phyloP scores from a whole-genome alignment of 371 early-diverging fungal species.

The Syncephalastrum contaminatum region DNA sequence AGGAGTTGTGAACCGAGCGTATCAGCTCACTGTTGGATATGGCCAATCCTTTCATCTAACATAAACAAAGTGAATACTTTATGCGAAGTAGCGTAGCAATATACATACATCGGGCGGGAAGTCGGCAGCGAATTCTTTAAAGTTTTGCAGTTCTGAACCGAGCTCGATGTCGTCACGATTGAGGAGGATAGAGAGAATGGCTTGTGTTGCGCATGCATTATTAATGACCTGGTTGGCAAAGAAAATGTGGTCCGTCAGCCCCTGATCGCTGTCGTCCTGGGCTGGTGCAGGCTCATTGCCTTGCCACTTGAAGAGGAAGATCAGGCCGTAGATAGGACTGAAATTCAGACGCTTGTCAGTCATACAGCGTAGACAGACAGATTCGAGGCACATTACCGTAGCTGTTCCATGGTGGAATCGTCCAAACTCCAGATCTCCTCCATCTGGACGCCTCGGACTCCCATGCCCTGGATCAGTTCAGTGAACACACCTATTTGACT shows the following conservation, averaged over 20 bases:
- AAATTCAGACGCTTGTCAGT: background rate
- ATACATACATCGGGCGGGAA: constrained; percentile 76
- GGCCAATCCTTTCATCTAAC: constrained; percentile 77
- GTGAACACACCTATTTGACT: constrained; percentile 77
- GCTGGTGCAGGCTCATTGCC: constrained; percentile 32
- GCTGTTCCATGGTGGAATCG: constrained; percentile 49
- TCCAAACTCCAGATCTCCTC: constrained; percentile 85
- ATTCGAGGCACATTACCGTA: constrained; percentile 49
- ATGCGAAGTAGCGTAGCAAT: too few species aligned
- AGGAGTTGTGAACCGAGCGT: constrained; percentile 83
- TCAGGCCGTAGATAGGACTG: constrained; percentile 78
- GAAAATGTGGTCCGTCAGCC: constrained; percentile 53
- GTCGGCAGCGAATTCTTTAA: constrained; percentile 77
- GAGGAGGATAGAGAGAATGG: constrained; percentile 83
- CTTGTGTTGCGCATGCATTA: constrained; percentile 96
- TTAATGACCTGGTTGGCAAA: constrained; percentile 76
- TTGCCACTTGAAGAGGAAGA: constrained; percentile 92
- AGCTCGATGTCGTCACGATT: constrained; percentile 74
- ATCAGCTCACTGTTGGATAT: constrained; percentile 81
- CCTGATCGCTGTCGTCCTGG: constrained; percentile 32
- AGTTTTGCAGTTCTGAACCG: constrained; percentile 69
- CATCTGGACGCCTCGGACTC: constrained; percentile 79
- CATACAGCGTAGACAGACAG: background rate
- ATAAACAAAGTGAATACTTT: too few species aligned
- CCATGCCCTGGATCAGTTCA: constrained; percentile 82